These are phyloP conservation scores for Eimeria acervulina DNA, from an alignment of 169 alveolate genomes.

Conservation along the genomic window DNA sequence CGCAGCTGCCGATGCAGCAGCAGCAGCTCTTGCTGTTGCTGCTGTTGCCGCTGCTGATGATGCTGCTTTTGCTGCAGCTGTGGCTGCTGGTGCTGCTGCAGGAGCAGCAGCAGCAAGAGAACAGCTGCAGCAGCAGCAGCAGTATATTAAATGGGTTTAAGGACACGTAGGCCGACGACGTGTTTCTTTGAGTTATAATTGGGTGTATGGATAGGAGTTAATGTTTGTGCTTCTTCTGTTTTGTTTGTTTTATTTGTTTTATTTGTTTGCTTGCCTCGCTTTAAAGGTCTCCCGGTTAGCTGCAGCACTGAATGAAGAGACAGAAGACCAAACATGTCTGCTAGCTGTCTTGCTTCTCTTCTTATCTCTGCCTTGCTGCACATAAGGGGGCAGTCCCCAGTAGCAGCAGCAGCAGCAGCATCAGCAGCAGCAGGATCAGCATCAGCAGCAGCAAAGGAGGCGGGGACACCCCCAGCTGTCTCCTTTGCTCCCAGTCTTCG, in stretches of 20 bases:
- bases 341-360: constrained; percentile 24
- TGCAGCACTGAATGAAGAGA: background rate
- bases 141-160: too few species aligned
- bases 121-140: too few species aligned
- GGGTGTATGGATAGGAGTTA: too few species aligned
- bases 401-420: background rate
- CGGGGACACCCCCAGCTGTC: background rate
- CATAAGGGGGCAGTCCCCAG: background rate
- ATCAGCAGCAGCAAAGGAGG: background rate
- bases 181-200: background rate
- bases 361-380: background rate
- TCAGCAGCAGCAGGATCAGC: background rate
- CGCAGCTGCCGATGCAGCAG: too few species aligned
- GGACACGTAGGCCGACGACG: too few species aligned
- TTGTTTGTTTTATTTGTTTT: too few species aligned
- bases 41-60: too few species aligned
- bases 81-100: too few species aligned
- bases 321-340: constrained; percentile 30
- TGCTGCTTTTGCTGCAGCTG: too few species aligned
- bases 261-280: background rate
- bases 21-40: too few species aligned
- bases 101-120: too few species aligned
- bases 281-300: constrained; percentile 13
- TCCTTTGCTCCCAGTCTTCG: background rate
- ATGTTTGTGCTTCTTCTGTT: too few species aligned